A percentile compares a stretch with the other conserved stretches of the same genome.
Conservation (phyloP, 257 asterid genomes). For the Rauvolfia tetraphylla region DNA sequence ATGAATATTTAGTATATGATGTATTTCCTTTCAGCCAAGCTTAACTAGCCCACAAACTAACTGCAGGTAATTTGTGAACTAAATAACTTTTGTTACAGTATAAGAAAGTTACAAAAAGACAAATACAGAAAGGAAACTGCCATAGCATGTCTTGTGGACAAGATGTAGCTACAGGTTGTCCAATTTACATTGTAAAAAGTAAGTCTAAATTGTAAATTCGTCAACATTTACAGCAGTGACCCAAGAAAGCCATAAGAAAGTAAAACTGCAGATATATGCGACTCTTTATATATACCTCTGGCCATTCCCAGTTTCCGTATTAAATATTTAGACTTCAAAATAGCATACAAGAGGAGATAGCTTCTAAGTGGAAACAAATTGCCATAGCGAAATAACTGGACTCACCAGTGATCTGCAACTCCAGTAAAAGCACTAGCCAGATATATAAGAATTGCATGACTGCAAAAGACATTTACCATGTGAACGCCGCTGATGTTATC, state of each 20-base stretch:
- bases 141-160: no score
- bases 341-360: background rate
- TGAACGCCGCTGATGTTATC: background rate
- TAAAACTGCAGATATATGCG: background rate
- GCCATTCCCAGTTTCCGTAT: background rate
- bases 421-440: constrained; percentile 75
- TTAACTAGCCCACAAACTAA: background rate
- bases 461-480: constrained; percentile 37
- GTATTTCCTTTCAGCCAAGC: background rate
- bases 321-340: background rate
- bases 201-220: background rate
- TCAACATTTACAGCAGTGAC: background rate
- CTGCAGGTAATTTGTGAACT: no score
- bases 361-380: background rate
- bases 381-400: constrained; percentile 3
- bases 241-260: background rate
- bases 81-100: no score
- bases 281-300: background rate
- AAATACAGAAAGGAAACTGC: no score
- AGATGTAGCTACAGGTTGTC: no score
- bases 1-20: background rate
- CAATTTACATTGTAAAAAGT: background rate
- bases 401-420: constrained; percentile 96
- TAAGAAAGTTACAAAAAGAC: no score
- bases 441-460: constrained; percentile 85